These are phyloP conservation scores for Dioscorea zingiberensis DNA, from an alignment of 106 monocot genomes.

Conservation along the genomic window DNA sequence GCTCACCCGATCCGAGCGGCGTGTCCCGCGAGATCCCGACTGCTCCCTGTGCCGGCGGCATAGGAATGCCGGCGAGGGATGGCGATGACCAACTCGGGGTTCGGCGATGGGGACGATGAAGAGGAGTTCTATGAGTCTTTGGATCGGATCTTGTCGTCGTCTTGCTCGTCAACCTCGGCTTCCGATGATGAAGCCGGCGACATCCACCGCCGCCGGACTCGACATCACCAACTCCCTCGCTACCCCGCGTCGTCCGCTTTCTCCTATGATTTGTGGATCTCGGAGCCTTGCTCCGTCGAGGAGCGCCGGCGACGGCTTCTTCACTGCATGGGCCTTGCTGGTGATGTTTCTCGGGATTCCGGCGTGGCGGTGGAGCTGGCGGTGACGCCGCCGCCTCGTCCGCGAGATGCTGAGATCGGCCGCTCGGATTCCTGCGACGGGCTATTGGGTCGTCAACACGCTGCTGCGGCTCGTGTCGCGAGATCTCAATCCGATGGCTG, in stretches of 20 bases:
- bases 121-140: slow-evolving; percentile 76
- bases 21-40: background rate
- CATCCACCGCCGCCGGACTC: slow-evolving; percentile 11
- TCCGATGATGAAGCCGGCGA: slow-evolving; percentile 31
- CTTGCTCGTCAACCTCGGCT: slow-evolving; percentile 79
- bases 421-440: slow-evolving; percentile 32
- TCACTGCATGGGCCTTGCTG: slow-evolving; percentile 53
- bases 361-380: background rate
- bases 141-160: slow-evolving; percentile 72
- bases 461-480: slow-evolving; percentile 1
- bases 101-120: slow-evolving; percentile 35
- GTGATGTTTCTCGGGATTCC: slow-evolving; percentile 24
- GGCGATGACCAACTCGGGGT: background rate
- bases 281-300: slow-evolving; percentile 54
- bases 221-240: slow-evolving; percentile 6
- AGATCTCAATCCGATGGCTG: slow-evolving; percentile 54
- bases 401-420: slow-evolving; percentile 12
- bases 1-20: background rate
- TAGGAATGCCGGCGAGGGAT: background rate
- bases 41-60: background rate
- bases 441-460: background rate
- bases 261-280: slow-evolving; percentile 67
- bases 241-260: slow-evolving; percentile 15
- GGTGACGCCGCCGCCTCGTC: background rate
- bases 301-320: slow-evolving; percentile 83